Evolutionary conservation across 2,329 filamentous ascomycete species (phyloP), one percentile per base, ranked within the genome.

Genomic region (Botrytis fabae): DNA sequence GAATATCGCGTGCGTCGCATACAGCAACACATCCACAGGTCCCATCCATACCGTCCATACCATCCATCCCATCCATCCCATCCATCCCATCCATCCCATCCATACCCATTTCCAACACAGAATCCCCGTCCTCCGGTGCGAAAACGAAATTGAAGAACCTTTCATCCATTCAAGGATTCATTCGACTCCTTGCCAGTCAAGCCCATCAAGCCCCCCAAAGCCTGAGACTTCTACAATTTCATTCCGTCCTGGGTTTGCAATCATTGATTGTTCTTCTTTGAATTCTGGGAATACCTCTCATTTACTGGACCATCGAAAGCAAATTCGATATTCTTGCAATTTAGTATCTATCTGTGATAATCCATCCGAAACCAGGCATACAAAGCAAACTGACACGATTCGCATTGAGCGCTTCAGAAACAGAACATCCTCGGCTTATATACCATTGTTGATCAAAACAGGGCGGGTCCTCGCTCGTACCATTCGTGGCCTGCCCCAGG

Each of bases 391-490:
- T 48, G 18, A 64, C 35, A 48, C 69, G 44, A 32, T 65, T 65
- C 60, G 69, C 69, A 65, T 40, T 46, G 60, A 57, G 61, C 35
- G 44, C 60, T 63, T 44, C n/a, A 42, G n/a, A 57, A 71, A 65
- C 60, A 71, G 69, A 65, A 54, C 60, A 64, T 35, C 69, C 28
- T 63, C 32, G 68, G 60, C 59, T 62, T 65, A 57, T 42, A 46
- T 42, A 65, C 60, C 65, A 62, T 57, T 65, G 69, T 44, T 66
- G 60, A 71, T 71, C 69, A 42, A 42, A 63, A 66, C 46, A 71
- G 69, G 69, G 69, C 60, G 69, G 69, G 60, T 71, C 69, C 61
- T 61, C 60, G 35, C 69, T 64, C 60, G 69, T 71, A 64, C 69
- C 46, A 71, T 71, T 71, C 69, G 42, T 65, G 60, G 69, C 35